A percentile compares a stretch with the other conserved stretches of the same genome.
Conservation (phyloP, 176 grass and related monocot species). For the Cocos nucifera region DNA sequence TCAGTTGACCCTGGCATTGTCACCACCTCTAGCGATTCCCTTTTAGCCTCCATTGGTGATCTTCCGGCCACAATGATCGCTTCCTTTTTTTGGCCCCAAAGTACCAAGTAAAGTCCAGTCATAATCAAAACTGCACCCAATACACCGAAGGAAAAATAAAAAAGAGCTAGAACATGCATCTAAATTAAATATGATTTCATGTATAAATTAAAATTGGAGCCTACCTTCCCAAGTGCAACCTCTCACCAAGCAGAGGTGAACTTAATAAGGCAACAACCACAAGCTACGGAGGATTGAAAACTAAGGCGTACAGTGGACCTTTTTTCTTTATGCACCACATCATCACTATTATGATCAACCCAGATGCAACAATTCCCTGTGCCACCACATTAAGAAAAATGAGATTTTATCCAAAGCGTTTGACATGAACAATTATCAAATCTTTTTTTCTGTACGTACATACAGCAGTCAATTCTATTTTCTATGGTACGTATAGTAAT, state of each 20-base stretch:
- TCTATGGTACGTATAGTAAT: too few species aligned
- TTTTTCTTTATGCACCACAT: slow-evolving; percentile 50
- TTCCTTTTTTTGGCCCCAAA: slow-evolving; percentile 48
- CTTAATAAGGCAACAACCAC: slow-evolving; percentile 24
- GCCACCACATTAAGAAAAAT: not conserved
- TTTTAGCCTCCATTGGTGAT: too few species aligned
- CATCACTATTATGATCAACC: slow-evolving; percentile 24
- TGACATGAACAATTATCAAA: too few species aligned
- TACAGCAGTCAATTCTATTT: too few species aligned
- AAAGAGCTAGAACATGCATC: too few species aligned
- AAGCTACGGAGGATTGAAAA: slow-evolving; percentile 45
- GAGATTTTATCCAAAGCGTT: too few species aligned
- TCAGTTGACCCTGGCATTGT: too few species aligned
- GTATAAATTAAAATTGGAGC: not conserved
- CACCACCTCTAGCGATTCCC: too few species aligned
- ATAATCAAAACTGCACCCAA: slow-evolving; percentile 35
- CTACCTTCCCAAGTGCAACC: slow-evolving; percentile 29
- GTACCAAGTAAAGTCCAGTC: slow-evolving; percentile 35
- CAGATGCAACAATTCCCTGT: slow-evolving; percentile 31
- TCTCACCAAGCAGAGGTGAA: slow-evolving; percentile 20
- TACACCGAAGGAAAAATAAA: slow-evolving; percentile 14
- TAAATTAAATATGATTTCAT: too few species aligned
- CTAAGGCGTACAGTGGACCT: slow-evolving; percentile 40
- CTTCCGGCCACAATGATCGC: not conserved
- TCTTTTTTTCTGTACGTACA: too few species aligned